Base-by-base conservation (phyloP, 371 early-diverging fungal genomes). In the Rhizopus arrhizus region DNA sequence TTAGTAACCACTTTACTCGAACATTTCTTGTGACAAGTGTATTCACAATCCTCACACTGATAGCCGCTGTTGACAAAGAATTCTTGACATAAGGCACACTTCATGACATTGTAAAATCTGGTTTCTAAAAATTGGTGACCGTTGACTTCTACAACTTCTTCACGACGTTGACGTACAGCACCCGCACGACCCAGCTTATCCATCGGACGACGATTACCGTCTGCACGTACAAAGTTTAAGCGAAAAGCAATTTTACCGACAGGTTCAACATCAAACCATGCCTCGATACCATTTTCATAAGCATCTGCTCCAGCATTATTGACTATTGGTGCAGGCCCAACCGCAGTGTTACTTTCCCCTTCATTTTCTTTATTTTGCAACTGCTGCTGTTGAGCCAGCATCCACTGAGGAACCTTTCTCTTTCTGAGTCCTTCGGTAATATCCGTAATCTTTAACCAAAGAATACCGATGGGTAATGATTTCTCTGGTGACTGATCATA, bases 241-340 rank as follows among this genome's bases (percentile, higher is more conserved):
- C 87, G 81, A 52, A 95, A 74, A 36, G 76, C 79, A 34, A 96
- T 68, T 68, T 91, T 89, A 41, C 98, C 98, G 42, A 85, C 87
- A 29, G 97, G 96, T 65, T 96, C 96, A 57, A 96, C 85, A 58
- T 96, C 95, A 62, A 94, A 90, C 87, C 91, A 91, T 42, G 83
- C 86, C 55, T 87, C 83, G 50, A 91, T 85, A 34, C 91, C 90
- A 11, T 36, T 36, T 0, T 36, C 36, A 2, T 22, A 22, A 22
- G 80, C 84, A 9, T 69, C 46, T 38, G 56, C 65, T 13, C 32
- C 11, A 12, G 29, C 50, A 11, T 36, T 58, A 3, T 40, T 47
- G 38, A 46, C 52, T 50, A 32, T 28, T 34, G 29, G 34, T 49
- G 48, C 12, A 51, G 35, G 45, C 53, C 41, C 16, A 16, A 40